Evolutionary conservation across 2,329 filamentous ascomycete species (phyloP).

Genomic region (Pezicula carpinea): DNA sequence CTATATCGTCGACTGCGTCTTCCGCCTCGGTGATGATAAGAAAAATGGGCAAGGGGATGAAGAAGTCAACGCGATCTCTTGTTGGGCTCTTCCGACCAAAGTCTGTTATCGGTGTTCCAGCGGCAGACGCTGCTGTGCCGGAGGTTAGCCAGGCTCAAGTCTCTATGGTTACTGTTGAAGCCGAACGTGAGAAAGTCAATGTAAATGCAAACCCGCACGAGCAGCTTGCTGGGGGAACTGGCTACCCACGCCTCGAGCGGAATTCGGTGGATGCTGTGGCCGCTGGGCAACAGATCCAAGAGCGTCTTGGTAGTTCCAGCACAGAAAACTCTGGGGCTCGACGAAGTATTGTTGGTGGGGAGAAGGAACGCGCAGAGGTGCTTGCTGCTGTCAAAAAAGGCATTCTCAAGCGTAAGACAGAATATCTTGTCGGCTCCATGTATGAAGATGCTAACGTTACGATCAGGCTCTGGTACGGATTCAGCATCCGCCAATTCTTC

Average conservation of each 20-base stretch:
- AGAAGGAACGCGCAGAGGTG: constrained; percentile 85
- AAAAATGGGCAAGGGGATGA: constrained; percentile 99
- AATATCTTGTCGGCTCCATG: background rate
- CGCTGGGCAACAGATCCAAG: constrained; percentile 35
- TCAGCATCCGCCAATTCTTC: constrained; percentile 57
- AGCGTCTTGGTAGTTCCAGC: constrained; percentile 50
- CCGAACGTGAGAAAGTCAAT: constrained; percentile 77
- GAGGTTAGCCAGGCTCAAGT: constrained; percentile 77
- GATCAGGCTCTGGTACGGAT: constrained; percentile 36
- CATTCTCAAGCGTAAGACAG: constrained; percentile 77
- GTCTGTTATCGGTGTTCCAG: constrained; percentile 74
- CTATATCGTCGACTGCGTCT: constrained; percentile 83
- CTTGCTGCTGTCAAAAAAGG: constrained; percentile 91
- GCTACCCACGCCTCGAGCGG: constrained; percentile 78
- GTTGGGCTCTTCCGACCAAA: constrained; percentile 95
- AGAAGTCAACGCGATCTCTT: constrained; percentile 84
- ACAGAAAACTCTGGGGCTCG: constrained; percentile 61
- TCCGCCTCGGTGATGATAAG: constrained; percentile 91
- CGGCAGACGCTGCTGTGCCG: constrained; percentile 60
- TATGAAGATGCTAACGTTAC: constrained; percentile 25
- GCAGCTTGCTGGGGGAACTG: constrained; percentile 66
- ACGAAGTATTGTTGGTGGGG: constrained; percentile 87
- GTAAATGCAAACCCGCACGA: constrained; percentile 66
- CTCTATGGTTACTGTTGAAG: constrained; percentile 93
- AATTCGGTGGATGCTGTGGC: constrained; percentile 70